Evolutionary conservation across 352 stramenopile genomes (phyloP).

Genomic region (Globisporangium abappressorium): DNA sequence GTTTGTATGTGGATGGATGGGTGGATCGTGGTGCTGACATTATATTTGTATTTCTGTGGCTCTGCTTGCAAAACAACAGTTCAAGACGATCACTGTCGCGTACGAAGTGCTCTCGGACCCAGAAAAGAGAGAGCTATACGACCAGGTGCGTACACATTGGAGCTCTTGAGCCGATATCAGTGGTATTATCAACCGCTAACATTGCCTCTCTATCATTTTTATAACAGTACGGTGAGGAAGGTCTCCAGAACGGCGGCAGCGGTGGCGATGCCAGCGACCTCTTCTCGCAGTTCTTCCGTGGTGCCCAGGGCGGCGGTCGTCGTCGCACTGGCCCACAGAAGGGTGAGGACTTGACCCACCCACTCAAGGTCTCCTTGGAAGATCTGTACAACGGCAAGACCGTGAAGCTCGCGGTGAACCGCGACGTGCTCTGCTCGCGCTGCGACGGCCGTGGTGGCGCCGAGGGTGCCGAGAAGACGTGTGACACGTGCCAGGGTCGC

Average conservation of each 20-base stretch:
- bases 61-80: slow-evolving; percentile 30
- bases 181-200: neutral
- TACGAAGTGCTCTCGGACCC: slow-evolving; percentile 97
- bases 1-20: neutral
- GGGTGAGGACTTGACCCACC: slow-evolving; percentile 94
- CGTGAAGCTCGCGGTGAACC: slow-evolving; percentile 96
- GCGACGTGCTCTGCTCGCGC: slow-evolving; percentile 88
- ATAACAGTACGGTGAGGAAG: slow-evolving; percentile 95
- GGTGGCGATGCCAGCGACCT: slow-evolving; percentile 86
- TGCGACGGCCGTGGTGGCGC: slow-evolving; percentile 91
- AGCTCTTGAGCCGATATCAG: neutral
- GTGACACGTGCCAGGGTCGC: slow-evolving; percentile 93
- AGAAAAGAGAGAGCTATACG: slow-evolving; percentile 87
- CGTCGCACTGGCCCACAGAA: slow-evolving; percentile 89
- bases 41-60: neutral
- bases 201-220: neutral
- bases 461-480: slow-evolving; percentile 92
- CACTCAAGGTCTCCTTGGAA: slow-evolving; percentile 96
- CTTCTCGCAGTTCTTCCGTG: slow-evolving; percentile 98
- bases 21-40: slow-evolving; percentile 2
- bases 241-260: slow-evolving; percentile 90
- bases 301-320: slow-evolving; percentile 50
- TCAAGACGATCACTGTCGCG: slow-evolving; percentile 93
- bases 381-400: slow-evolving; percentile 99
- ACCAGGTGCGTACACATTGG: slow-evolving; percentile 38